Evolutionary conservation across 768 basidiomycete genomes (phyloP).

Genomic region (Ephemerocybe angulata): DNA sequence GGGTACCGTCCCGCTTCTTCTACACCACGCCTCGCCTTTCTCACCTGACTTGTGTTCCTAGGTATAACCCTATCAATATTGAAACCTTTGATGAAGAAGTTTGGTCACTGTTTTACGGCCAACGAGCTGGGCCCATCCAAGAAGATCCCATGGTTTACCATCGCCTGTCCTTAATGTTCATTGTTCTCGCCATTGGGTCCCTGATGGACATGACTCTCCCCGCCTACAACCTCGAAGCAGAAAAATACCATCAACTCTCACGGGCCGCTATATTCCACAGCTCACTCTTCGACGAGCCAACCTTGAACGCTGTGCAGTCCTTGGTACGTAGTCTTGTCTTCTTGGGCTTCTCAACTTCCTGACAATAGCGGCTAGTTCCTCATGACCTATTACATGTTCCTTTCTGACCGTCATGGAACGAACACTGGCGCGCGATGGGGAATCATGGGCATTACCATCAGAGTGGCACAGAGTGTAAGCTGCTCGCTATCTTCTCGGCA

Average conservation of each 20-base stretch:
- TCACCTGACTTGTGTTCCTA: constrained; percentile 19
- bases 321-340: constrained; percentile 38
- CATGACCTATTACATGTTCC: constrained; percentile 69
- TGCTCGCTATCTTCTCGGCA: constrained; percentile 10
- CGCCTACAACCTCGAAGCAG: constrained; percentile 63
- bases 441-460: constrained; percentile 66
- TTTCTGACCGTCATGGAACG: constrained; percentile 65
- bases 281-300: constrained; percentile 65
- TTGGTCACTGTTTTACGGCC: constrained; percentile 54
- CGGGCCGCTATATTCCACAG: constrained; percentile 61
- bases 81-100: constrained; percentile 61
- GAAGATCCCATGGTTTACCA: constrained; percentile 56
- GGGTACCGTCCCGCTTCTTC: constrained; percentile 11
- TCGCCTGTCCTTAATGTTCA: constrained; percentile 60
- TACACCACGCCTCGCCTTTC: not conserved
- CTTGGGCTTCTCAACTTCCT: not conserved
- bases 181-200: constrained; percentile 63
- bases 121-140: constrained; percentile 36
- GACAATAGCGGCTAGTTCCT: constrained; percentile 43
- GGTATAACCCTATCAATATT: constrained; percentile 65
- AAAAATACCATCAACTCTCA: constrained; percentile 66
- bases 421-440: constrained; percentile 64
- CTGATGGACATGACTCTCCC: constrained; percentile 54
- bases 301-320: constrained; percentile 63
- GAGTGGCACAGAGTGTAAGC: constrained; percentile 67